A percentile compares a stretch with the other conserved stretches of the same genome.
These are phyloP conservation scores for Aegle marmelos DNA, from an alignment of 345 rosid species.

Conservation along the genomic window DNA sequence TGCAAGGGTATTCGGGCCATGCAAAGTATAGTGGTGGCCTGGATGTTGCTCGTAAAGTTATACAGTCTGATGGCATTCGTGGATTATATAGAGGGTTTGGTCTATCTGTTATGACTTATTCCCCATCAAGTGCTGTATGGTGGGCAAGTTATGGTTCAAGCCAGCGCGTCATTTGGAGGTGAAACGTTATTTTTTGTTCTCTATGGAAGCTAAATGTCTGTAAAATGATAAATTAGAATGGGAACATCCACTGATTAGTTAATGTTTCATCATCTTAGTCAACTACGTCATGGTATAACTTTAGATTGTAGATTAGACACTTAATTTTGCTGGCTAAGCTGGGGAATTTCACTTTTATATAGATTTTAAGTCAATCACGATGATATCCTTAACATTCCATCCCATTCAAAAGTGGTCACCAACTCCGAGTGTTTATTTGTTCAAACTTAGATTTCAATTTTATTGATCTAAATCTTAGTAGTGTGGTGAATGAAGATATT, in stretches of 20 bases:
- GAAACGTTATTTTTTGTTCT: conserved; percentile 19
- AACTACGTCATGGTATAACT: neutral
- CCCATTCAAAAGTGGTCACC: neutral
- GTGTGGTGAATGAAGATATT: neutral
- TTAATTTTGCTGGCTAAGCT: conserved; percentile 1
- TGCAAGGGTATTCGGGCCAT: conserved; percentile 95
- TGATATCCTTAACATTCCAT: neutral
- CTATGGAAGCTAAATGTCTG: neutral
- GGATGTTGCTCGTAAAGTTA: conserved; percentile 81
- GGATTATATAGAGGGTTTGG: conserved; percentile 97
- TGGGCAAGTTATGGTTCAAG: conserved; percentile 99
- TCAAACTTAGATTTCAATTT: neutral
- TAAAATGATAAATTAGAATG: neutral
- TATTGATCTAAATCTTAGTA: neutral
- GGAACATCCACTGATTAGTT: neutral
- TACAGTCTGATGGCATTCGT: conserved; percentile 73
- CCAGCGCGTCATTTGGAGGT: conserved; percentile 97
- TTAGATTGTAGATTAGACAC: neutral
- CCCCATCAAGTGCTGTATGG: conserved; percentile 99
- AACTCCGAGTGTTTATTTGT: neutral
- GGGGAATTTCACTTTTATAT: neutral
- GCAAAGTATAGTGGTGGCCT: conserved; percentile 83
- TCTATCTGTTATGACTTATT: conserved; percentile 84
- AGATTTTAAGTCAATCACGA: neutral
- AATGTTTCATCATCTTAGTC: neutral